Conservation (phyloP, 1,284 basidiomycete genomes). For the Tilletia caries region DNA sequence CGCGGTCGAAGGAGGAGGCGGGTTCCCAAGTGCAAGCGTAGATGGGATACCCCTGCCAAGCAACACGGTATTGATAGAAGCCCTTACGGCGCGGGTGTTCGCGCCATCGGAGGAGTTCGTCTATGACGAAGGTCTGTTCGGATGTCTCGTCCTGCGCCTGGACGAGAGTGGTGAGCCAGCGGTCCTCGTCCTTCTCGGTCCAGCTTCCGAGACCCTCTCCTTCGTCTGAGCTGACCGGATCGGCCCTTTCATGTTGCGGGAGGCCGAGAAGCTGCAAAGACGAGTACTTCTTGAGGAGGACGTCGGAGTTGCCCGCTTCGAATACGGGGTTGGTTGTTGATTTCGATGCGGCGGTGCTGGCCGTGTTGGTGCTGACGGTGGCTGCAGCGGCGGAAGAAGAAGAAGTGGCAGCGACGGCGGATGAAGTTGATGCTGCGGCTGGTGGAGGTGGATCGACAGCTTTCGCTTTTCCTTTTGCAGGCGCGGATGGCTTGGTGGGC, state of each 20-base stretch:
- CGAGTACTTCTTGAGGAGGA: neutral
- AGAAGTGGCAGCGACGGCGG: no score
- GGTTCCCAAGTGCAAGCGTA: slow-evolving; percentile 11
- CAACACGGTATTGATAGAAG: neutral
- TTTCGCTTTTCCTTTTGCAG: neutral
- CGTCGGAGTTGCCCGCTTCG: neutral
- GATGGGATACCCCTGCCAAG: slow-evolving; percentile 1
- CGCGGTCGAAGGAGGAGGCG: neutral
- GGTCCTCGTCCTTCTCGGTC: neutral
- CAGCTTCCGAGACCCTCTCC: neutral
- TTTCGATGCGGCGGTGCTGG: no score
- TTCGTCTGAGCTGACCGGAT: neutral
- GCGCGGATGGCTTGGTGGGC: neutral
- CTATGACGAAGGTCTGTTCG: neutral
- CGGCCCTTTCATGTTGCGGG: neutral
- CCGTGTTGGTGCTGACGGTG: no score
- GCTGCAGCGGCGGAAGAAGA: no score
- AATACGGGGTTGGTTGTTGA: neutral
- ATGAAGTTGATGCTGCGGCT: no score
- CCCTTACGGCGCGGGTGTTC: slow-evolving; percentile 6
- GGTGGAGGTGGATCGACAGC: neutral
- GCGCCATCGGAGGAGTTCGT: slow-evolving; percentile 1
- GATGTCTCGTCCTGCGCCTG: neutral
- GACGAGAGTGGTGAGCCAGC: neutral
- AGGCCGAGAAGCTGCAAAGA: neutral